These are phyloP conservation scores for Aureobasidium sp. DNA, from an alignment of 2,329 filamentous ascomycete species.

Conservation along the genomic window DNA sequence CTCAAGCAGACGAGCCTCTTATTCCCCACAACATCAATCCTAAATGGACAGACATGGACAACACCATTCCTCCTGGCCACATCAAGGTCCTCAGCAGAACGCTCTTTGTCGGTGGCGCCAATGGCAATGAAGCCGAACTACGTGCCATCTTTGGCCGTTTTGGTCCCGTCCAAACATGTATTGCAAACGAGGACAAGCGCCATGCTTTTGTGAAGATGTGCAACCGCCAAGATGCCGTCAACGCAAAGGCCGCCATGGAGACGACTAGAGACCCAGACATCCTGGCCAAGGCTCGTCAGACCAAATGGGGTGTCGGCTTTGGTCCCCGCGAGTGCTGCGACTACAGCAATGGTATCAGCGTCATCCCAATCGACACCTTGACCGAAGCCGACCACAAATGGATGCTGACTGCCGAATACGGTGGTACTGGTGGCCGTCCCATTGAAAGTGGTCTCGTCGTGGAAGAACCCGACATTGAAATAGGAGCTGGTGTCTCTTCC, in stretches of 20 bases:
- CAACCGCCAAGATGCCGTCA: constrained; percentile 73
- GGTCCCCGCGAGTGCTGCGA: constrained; percentile 96
- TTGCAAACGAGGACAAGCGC: constrained; percentile 95
- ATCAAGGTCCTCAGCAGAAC: constrained; percentile 95
- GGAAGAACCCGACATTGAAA: constrained; percentile 97
- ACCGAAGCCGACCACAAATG: constrained; percentile 97
- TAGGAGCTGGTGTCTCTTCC: constrained; percentile 91
- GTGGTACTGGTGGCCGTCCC: constrained; percentile 75
- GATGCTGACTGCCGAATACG: constrained; percentile 89
- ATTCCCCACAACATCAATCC: constrained; percentile 15
- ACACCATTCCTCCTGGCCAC: constrained; percentile 59
- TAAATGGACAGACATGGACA: constrained; percentile 78
- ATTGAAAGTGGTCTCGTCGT: constrained; percentile 81
- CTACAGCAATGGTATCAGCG: constrained; percentile 81
- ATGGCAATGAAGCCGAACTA: constrained; percentile 67
- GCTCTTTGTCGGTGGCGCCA: constrained; percentile 92
- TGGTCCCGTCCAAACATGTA: constrained; percentile 90
- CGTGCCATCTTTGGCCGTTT: constrained; percentile 71
- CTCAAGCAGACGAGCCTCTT: background rate
- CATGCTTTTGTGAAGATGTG: constrained; percentile 99
- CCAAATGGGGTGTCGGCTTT: constrained; percentile 95
- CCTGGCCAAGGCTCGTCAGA: constrained; percentile 60
- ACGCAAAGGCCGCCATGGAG: constrained; percentile 82
- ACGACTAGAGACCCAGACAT: constrained; percentile 70
- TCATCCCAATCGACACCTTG: constrained; percentile 85